Evolutionary conservation across 108 stramenopile species (phyloP).

Genomic region (Cyclostephanos tholiformis): DNA sequence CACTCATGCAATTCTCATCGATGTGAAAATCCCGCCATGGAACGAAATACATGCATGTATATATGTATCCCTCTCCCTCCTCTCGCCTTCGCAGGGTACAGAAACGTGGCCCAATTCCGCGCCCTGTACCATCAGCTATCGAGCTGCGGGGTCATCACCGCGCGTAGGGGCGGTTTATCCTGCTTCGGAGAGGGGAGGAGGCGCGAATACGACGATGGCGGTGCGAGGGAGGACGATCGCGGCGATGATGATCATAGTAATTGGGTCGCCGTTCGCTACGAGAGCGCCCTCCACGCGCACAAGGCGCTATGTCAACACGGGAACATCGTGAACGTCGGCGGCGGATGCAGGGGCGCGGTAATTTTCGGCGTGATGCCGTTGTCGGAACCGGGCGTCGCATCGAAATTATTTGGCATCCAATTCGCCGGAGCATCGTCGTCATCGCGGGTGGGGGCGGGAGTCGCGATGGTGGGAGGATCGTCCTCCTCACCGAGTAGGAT

Average conservation of each 20-base stretch:
- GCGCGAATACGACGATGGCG: slow-evolving; percentile 1
- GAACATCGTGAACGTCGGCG: slow-evolving; percentile 23
- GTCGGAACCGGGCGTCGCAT: slow-evolving; percentile 8
- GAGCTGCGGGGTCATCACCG: slow-evolving; percentile 25
- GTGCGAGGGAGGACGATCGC: not conserved
- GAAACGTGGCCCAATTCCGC: slow-evolving; percentile 34
- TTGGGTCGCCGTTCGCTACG: slow-evolving; percentile 35
- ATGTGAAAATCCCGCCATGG: too few species aligned
- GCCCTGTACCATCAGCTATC: slow-evolving; percentile 20
- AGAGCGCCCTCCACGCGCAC: slow-evolving; percentile 21
- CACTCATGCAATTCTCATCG: not conserved
- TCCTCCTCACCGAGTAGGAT: too few species aligned
- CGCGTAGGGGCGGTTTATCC: slow-evolving; percentile 21
- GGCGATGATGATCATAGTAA: slow-evolving; percentile 7
- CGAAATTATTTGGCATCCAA: slow-evolving; percentile 24
- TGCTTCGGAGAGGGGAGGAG: slow-evolving; percentile 1
- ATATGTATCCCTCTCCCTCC: not conserved
- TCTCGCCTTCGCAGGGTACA: slow-evolving; percentile 10
- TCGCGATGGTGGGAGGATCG: not conserved
- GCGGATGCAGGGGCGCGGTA: slow-evolving; percentile 19
- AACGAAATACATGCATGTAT: too few species aligned
- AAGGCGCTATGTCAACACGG: slow-evolving; percentile 40
- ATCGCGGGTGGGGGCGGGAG: not conserved
- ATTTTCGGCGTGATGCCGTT: slow-evolving; percentile 23
- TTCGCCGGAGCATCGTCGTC: not conserved